Base-by-base conservation (phyloP, 192 early-diverging fungal species). In the Rhizoclosmatium sp. region DNA sequence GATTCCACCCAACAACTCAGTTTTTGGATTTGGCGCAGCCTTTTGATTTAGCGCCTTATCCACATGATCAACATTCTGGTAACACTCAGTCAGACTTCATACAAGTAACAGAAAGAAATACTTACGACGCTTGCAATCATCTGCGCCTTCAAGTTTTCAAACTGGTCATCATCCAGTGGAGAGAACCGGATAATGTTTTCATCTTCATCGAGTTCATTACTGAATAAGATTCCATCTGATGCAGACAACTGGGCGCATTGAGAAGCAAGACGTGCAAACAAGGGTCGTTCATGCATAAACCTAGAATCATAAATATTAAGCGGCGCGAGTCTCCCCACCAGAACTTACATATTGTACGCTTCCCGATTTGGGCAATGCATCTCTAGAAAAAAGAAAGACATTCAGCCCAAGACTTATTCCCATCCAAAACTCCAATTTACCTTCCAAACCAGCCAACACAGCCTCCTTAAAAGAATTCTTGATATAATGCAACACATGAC, bases 401-500 rank as follows among this genome's bases (percentile, higher is more conserved):
- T 58, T 58, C 12, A n/a, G 56, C 21, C 21, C 56, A 12, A 58
- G 56, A 58, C 56, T 58, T 12, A 58, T 58, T 58, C 12, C 12
- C 56, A 58, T 58, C 21, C 12, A 58, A 58, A 16, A 58, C 0
- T 58, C 21, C 4, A 82, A 75, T 51, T 44, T 48, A 87, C 86
- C 82, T 51, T 87, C 71, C 47, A 94, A 78, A 31, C 85, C 83
- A 49, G 87, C 86, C 73, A 97, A 78, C 12, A 95, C 93, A 19
- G 86, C 83, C 69, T 94, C 92, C 68, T 94, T 94, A 82, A 96
- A 97, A 5, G 89, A 84, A 58, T 95, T 94, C 80, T 95, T 96
- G 19, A 96, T 76, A 78, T 94, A 97, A 75, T 95, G 92, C 75
- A 97, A 86, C 2, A 96, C 84, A 79, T 97, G 94, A 68, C 90